These are phyloP conservation scores for Barnettozyma wickerhamii DNA, from an alignment of 805 yeast genomes.

Conservation along the genomic window DNA sequence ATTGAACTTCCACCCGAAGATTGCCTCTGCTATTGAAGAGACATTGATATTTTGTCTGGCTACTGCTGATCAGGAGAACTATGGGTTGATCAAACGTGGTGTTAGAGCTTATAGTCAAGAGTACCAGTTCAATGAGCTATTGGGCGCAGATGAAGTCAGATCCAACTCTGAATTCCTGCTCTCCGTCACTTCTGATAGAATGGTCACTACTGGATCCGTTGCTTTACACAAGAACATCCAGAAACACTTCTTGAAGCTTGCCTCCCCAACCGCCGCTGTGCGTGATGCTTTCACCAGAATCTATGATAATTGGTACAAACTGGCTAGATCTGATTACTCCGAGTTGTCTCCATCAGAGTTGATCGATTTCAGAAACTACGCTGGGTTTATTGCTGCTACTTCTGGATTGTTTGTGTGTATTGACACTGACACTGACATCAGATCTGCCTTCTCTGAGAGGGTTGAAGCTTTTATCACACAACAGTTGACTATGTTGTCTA, in stretches of 20 bases:
- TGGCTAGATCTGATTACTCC: constrained; percentile 20
- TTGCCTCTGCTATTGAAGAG: constrained; percentile 43
- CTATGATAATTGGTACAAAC: constrained; percentile 43
- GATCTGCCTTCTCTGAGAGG: constrained; percentile 30
- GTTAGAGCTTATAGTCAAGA: constrained; percentile 27
- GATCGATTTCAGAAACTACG: constrained; percentile 55
- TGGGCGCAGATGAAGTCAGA: constrained; percentile 2
- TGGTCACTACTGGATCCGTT: constrained; percentile 62
- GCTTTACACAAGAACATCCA: constrained; percentile 69
- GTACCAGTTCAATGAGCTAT: constrained; percentile 13
- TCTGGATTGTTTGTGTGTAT: constrained; percentile 54
- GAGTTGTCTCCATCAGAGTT: constrained; percentile 32
- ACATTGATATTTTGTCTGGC: constrained; percentile 48
- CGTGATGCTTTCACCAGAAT: constrained; percentile 40
- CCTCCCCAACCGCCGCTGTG: constrained; percentile 31
- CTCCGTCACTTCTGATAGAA: constrained; percentile 47
- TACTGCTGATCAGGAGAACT: constrained; percentile 46
- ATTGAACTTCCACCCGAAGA: constrained; percentile 25
- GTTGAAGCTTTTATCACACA: constrained; percentile 46
- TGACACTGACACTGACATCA: constrained; percentile 22
- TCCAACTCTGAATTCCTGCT: constrained; percentile 35
- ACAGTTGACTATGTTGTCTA: constrained; percentile 45
- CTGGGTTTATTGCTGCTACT: constrained; percentile 69
- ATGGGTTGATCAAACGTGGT: constrained; percentile 41
- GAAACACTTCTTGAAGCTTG: constrained; percentile 28